Evolutionary conservation across 2,329 filamentous ascomycete species (phyloP).

Genomic region (Calonectria hongkongensis): DNA sequence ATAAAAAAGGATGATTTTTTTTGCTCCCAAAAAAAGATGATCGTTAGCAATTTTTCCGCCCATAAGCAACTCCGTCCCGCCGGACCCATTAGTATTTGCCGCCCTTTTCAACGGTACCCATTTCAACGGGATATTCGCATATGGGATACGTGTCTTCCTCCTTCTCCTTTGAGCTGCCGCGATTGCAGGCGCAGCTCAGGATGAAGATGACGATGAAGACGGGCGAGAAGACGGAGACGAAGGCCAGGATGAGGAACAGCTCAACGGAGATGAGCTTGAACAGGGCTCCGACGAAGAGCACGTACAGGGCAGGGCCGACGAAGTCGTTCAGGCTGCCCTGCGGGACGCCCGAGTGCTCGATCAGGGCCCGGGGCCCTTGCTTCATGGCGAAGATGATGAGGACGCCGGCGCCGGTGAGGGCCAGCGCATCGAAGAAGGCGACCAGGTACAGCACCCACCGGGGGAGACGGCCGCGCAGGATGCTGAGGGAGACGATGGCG

Average conservation of each 20-base stretch:
- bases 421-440: slow-evolving; percentile 35
- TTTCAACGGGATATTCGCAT: slow-evolving; percentile 32
- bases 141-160: slow-evolving; percentile 28
- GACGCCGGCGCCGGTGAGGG: slow-evolving; percentile 36
- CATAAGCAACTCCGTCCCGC: neutral
- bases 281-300: slow-evolving; percentile 41
- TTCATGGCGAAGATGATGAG: slow-evolving; percentile 45
- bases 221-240: slow-evolving; percentile 32
- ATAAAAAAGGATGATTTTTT: slow-evolving; percentile 10
- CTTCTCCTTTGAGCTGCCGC: neutral
- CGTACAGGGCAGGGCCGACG: slow-evolving; percentile 37
- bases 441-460: slow-evolving; percentile 42
- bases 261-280: slow-evolving; percentile 45
- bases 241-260: slow-evolving; percentile 40
- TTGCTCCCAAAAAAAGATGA: slow-evolving; percentile 8
- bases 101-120: neutral
- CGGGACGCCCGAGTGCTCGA: slow-evolving; percentile 36
- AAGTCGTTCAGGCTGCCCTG: slow-evolving; percentile 38
- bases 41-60: slow-evolving; percentile 8
- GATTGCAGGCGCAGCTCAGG: slow-evolving; percentile 17
- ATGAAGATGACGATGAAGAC: slow-evolving; percentile 36
- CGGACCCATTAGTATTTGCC: too few relatives aligned
- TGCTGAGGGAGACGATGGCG: slow-evolving; percentile 37
- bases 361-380: slow-evolving; percentile 41
- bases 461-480: slow-evolving; percentile 25